Percentiles rank a stretch among this genome's conserved stretches.
phyloP scores from a whole-genome alignment of 768 basidiomycete genomes.

The Agaricus subrufescens region DNA sequence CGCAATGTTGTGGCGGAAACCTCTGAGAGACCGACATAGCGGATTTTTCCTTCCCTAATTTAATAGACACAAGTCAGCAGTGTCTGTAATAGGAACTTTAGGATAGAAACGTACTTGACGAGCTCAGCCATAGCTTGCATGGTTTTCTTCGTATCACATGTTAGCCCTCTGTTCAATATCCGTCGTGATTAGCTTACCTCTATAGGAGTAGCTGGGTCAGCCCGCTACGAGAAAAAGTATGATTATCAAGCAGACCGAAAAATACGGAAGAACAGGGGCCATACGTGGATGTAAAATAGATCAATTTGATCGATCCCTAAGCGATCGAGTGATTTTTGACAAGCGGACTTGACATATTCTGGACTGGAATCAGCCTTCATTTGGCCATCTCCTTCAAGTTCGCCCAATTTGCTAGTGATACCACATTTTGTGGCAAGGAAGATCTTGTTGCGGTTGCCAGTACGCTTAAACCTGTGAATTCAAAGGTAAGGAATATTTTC shows the following conservation, averaged over 20 bases:
- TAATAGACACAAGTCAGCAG: neutral
- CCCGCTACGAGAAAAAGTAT: neutral
- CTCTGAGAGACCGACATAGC: conserved; percentile 28
- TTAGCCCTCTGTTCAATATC: no score
- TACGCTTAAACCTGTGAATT: conserved; percentile 38
- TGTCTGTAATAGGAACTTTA: conserved; percentile 14
- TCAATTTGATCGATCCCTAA: conserved; percentile 40
- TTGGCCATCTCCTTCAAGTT: neutral
- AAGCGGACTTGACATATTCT: conserved; percentile 31
- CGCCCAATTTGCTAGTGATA: conserved; percentile 7
- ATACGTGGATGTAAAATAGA: conserved; percentile 40
- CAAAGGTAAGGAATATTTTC: neutral
- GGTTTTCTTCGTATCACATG: conserved; percentile 22
- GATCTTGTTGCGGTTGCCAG: conserved; percentile 46
- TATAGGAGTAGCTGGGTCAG: neutral
- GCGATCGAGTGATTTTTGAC: conserved; percentile 34
- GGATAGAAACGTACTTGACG: conserved; percentile 33
- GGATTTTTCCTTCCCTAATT: conserved; percentile 35
- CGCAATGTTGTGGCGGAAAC: conserved; percentile 15
- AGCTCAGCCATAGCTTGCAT: conserved; percentile 48
- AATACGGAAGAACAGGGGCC: neutral
- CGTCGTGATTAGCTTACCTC: neutral
- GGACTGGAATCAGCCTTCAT: conserved; percentile 22
- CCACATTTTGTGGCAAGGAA: conserved; percentile 60
- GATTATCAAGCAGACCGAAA: neutral